A percentile compares a stretch with the other conserved stretches of the same genome.
phyloP scores from a whole-genome alignment of 371 early-diverging fungal species.

The Actinomortierella ambigua region DNA sequence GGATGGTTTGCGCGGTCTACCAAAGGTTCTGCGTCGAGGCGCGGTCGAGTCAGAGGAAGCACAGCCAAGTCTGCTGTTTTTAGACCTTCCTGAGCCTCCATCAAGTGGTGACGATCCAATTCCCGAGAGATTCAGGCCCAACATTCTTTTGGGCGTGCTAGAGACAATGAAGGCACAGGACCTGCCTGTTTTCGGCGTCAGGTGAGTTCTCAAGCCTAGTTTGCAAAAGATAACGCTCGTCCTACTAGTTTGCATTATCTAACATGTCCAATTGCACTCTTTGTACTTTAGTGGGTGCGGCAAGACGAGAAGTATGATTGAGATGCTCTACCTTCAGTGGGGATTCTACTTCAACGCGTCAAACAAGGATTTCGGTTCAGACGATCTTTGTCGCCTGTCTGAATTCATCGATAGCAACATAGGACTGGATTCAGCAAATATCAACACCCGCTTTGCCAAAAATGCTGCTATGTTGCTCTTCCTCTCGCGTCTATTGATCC shows the following conservation, averaged over 20 bases:
- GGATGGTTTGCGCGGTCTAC: conserved; percentile 13
- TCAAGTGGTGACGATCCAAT: too few relatives aligned
- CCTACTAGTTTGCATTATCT: neutral
- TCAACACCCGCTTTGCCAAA: conserved; percentile 15
- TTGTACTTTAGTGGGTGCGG: conserved; percentile 12
- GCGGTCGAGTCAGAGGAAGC: neutral
- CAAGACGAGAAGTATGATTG: conserved; percentile 11
- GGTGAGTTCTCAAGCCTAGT: neutral
- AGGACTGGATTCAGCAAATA: too few relatives aligned
- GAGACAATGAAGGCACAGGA: neutral
- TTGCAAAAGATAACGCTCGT: neutral
- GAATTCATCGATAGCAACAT: too few relatives aligned
- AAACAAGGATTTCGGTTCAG: neutral
- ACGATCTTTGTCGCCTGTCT: too few relatives aligned
- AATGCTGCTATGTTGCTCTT: conserved; percentile 11
- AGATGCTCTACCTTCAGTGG: conserved; percentile 7
- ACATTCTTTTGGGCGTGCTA: neutral
- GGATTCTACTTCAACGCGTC: conserved; percentile 1
- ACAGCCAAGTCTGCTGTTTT: conserved; percentile 2
- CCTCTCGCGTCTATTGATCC: conserved; percentile 22
- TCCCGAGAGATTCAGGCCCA: neutral
- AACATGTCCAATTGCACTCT: neutral
- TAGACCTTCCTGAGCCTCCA: conserved; percentile 11
- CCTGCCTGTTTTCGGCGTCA: neutral
- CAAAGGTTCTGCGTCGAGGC: conserved; percentile 16